Conservation (phyloP, 108 stramenopile genomes). For the Cyclotella cryptica region DNA sequence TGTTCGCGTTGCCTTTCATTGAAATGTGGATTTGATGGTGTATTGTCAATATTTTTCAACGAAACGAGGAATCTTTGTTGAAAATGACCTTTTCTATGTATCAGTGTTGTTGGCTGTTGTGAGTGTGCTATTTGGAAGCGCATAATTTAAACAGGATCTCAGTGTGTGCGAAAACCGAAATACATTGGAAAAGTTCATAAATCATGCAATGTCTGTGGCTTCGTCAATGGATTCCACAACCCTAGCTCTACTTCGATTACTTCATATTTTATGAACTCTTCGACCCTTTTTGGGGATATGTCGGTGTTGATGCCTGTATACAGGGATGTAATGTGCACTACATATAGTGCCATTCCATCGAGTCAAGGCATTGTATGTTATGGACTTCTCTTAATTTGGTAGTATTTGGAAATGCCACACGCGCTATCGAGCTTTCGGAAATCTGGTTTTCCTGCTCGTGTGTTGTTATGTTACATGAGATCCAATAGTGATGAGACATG, state of each 20-base stretch:
- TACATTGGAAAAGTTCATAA: no score
- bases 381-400: no score
- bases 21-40: no score
- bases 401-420: not conserved
- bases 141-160: not conserved
- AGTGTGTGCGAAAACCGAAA: not conserved
- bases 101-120: not conserved
- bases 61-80: no score
- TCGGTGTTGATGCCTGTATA: not conserved
- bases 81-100: not conserved
- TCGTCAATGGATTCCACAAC: not conserved
- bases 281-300: not conserved
- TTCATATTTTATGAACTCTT: not conserved
- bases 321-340: no score
- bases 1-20: no score
- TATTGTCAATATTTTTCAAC: no score
- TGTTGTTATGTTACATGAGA: not conserved
- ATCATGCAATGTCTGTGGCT: no score
- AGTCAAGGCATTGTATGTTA: no score
- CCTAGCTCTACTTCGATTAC: not conserved
- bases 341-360: no score
- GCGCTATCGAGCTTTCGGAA: no score
- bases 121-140: not conserved
- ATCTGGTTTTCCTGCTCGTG: no score
- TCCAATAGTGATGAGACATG: slow-evolving; percentile 23